Conservation (phyloP, 352 stramenopile genomes). For the Stramenopiles sp. region DNA sequence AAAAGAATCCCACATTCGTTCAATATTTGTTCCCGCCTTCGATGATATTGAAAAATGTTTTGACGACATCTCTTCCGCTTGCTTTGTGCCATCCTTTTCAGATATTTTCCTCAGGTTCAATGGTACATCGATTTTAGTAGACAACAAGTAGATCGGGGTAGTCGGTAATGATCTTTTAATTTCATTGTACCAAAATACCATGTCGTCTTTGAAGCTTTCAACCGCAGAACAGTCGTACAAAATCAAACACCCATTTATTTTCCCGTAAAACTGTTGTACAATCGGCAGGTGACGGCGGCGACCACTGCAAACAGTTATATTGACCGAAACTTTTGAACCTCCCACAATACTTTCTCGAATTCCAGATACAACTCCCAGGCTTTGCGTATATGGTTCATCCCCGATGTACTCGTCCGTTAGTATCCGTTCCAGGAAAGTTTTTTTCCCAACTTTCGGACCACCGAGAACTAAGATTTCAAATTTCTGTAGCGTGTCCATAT, state of each 20-base stretch:
- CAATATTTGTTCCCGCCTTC: background rate
- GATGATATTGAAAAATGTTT: background rate
- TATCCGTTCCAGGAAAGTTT: background rate
- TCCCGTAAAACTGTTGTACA: background rate
- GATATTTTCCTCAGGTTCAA: background rate
- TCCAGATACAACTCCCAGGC: background rate
- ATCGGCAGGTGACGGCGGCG: background rate
- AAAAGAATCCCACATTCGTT: background rate
- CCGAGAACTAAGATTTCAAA: background rate
- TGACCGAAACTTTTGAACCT: background rate
- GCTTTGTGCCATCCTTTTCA: background rate
- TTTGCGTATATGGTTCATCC: background rate
- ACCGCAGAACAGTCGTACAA: background rate
- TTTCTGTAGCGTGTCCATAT: background rate
- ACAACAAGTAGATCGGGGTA: background rate
- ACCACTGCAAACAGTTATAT: slow-evolving; percentile 4
- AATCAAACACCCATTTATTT: background rate
- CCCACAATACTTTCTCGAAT: background rate
- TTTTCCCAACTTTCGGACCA: slow-evolving; percentile 2
- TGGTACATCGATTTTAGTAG: background rate
- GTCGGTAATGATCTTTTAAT: background rate
- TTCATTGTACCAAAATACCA: slow-evolving; percentile 10
- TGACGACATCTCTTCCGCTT: background rate
- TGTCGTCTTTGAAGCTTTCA: background rate
- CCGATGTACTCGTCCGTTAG: background rate